Base-by-base conservation (phyloP, 2,329 filamentous ascomycete species). In the Hypoxylon sp. region DNA sequence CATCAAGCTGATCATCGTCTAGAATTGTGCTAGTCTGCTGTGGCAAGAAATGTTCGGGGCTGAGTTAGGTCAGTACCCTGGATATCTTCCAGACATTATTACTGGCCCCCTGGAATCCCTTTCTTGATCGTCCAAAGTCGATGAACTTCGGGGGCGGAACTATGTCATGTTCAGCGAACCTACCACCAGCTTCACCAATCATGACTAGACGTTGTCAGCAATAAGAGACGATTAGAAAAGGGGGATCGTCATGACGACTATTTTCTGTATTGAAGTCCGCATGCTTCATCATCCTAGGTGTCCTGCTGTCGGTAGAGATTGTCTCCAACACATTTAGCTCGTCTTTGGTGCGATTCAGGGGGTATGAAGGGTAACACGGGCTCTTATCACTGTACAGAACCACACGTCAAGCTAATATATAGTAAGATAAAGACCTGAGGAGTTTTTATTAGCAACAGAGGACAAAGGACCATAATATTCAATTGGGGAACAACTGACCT, bases 391-490 rank as follows among this genome's bases (percentile, higher is more conserved):
- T 70, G 37, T 48, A 47, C 2, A 8, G 5, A 19, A 22, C 39
- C 22, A n/a, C 13, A 33, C 22, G 24, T 54, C 4, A 62, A 9
- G 10, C 3, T 42, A 26, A 11, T 35, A 8, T 17, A 19, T 1
- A 29, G 10, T 4, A 4, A 24, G 14, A n/a, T 1, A 26, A 19
- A n/a, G 5, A 33, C 5, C 17, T 1, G 0, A 31, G 26, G 39
- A 24, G 35, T 1, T 5, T 58, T 5, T 47, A 70, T 64, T 54
- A 5, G 63, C 60, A 51, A 3, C 64, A 70, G 13, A 70, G 53
- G 47, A 67, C 65, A 31, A 67, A 57, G 24, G 64, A 46, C 64
- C 64, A 65, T 29, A 70, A n/a, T 24, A 70, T 19, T 33, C 64
- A 35, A 19, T 67, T 65, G 6, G 67, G 67, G 33, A 70, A 22